Conservation (phyloP, 2,329 filamentous ascomycete genomes). For the Lachnellula hyalina region DNA sequence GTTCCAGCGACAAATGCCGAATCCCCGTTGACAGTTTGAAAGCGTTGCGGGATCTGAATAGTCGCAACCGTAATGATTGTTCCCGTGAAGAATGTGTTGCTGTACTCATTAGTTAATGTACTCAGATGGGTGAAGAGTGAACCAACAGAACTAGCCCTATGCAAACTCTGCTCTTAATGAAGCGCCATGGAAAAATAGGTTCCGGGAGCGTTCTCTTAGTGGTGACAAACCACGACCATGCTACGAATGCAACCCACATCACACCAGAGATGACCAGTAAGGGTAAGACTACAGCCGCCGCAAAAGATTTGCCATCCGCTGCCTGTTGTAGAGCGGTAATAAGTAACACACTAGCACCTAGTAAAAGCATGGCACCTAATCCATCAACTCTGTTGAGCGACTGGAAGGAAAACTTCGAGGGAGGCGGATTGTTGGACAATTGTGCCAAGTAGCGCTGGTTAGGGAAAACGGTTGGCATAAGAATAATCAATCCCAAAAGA, state of each 20-base stretch:
- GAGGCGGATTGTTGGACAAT: background rate
- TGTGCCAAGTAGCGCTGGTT: background rate
- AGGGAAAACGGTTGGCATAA: background rate
- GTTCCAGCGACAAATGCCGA: background rate
- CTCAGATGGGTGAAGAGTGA: background rate
- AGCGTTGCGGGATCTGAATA: background rate
- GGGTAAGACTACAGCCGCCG: background rate
- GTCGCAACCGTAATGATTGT: background rate
- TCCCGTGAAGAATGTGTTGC: background rate
- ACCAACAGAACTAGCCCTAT: constrained; percentile 2
- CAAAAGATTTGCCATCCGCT: background rate
- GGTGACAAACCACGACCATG: background rate
- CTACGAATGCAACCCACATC: background rate
- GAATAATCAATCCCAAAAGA: background rate
- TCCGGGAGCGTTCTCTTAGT: background rate
- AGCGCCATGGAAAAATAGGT: constrained; percentile 1
- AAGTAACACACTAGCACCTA: background rate
- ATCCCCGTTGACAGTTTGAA: background rate
- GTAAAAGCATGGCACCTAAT: background rate
- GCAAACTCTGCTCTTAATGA: background rate
- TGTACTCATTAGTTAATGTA: background rate
- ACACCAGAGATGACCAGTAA: background rate
- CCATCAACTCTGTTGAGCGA: background rate
- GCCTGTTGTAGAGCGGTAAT: background rate
- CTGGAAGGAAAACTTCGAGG: background rate